phyloP scores from a whole-genome alignment of 139 green algal species.

The Asterochloris sp. region DNA sequence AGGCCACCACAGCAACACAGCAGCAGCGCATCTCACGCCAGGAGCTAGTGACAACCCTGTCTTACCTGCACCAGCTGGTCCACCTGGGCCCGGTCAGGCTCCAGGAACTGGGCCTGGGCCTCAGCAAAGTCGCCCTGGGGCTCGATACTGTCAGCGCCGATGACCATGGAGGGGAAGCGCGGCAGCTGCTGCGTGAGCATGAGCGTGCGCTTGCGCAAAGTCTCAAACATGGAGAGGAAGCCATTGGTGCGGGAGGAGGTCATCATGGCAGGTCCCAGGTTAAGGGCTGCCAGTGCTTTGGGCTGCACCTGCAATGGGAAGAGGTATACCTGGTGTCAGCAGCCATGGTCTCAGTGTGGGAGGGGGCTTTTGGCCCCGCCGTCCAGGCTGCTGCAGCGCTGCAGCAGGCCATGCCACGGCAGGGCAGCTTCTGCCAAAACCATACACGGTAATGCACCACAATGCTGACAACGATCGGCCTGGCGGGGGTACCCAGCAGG shows the following conservation, averaged over 20 bases:
- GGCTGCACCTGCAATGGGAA: constrained; percentile 25
- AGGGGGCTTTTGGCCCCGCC: neutral
- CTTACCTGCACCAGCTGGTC: constrained; percentile 31
- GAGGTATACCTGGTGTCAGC: neutral
- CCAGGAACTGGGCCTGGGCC: constrained; percentile 68
- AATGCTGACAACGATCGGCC: no score
- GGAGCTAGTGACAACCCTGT: no score
- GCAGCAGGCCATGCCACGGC: neutral
- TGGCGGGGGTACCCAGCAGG: no score
- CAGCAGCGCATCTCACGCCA: no score
- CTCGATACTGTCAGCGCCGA: constrained; percentile 41
- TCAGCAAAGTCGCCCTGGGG: constrained; percentile 84
- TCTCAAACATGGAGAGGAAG: constrained; percentile 84
- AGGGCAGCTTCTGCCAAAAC: no score
- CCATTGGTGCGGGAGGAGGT: constrained; percentile 70
- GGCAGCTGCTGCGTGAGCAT: constrained; percentile 48
- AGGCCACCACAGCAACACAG: no score
- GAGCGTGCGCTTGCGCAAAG: constrained; percentile 54
- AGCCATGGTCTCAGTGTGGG: no score
- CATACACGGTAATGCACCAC: no score
- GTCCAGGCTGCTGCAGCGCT: neutral
- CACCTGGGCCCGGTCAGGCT: constrained; percentile 48
- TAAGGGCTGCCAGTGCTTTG: constrained; percentile 27
- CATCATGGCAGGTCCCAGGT: constrained; percentile 46
- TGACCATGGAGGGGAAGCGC: constrained; percentile 86